A percentile compares a stretch with the other conserved stretches of the same genome.
These are phyloP conservation scores for Colletotrichum lentis DNA, from an alignment of 2,329 filamentous ascomycete species.

Conservation along the genomic window DNA sequence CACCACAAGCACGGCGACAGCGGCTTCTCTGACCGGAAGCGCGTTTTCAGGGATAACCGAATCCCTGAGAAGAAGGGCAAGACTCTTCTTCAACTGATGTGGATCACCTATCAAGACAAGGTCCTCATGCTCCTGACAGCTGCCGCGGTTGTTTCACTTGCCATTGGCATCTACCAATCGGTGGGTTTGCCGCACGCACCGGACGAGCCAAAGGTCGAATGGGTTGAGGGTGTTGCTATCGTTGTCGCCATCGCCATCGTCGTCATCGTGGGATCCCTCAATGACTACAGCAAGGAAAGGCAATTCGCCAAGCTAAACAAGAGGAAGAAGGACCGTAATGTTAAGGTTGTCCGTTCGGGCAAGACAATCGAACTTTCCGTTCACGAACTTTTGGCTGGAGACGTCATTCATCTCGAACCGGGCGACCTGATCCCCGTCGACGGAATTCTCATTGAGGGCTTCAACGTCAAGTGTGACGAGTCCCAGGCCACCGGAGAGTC, in stretches of 20 bases:
- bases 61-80: constrained; percentile 79
- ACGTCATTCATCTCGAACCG: constrained; percentile 76
- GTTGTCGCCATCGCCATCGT: constrained; percentile 82
- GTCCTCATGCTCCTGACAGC: constrained; percentile 76
- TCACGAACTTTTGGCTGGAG: constrained; percentile 73
- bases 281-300: constrained; percentile 82
- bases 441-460: constrained; percentile 75
- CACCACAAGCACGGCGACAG: constrained; percentile 40
- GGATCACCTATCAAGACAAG: constrained; percentile 87
- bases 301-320: constrained; percentile 81
- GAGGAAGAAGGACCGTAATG: constrained; percentile 78
- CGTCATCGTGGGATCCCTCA: constrained; percentile 77
- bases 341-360: constrained; percentile 77
- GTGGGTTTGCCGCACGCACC: constrained; percentile 66
- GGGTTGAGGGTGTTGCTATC: constrained; percentile 84
- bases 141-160: constrained; percentile 76
- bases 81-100: constrained; percentile 75
- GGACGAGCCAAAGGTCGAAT: constrained; percentile 52
- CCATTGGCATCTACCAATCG: constrained; percentile 78
- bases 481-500: constrained; percentile 83
- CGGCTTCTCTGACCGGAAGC: constrained; percentile 69
- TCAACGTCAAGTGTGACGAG: constrained; percentile 79
- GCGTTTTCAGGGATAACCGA: constrained; percentile 76
- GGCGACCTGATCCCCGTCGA: constrained; percentile 79
- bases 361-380: constrained; percentile 74